A percentile compares a stretch with the other conserved stretches of the same genome.
phyloP scores from a whole-genome alignment of 1,284 basidiomycete genomes.

The Lignosus rhinocerotis region DNA sequence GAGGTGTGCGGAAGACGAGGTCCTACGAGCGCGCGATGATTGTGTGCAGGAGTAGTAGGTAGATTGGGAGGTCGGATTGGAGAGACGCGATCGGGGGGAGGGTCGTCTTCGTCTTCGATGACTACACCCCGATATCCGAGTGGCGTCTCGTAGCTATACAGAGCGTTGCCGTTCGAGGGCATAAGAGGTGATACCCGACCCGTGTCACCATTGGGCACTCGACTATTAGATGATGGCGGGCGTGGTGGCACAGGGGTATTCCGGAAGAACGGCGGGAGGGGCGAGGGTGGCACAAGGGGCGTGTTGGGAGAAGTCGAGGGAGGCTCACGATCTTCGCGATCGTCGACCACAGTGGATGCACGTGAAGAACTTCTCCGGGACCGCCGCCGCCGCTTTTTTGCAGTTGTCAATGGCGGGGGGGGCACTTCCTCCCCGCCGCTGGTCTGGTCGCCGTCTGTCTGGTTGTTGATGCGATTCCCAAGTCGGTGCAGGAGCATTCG shows the following conservation, averaged over 20 bases:
- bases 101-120: slow-evolving; percentile 69
- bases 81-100: slow-evolving; percentile 39
- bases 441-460: slow-evolving; percentile 59
- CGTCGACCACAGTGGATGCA: slow-evolving; percentile 55
- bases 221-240: slow-evolving; percentile 23
- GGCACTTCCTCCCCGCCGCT: slow-evolving; percentile 64
- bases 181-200: slow-evolving; percentile 21
- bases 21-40: slow-evolving; percentile 19
- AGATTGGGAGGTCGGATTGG: slow-evolving; percentile 35
- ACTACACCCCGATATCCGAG: slow-evolving; percentile 65
- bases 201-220: slow-evolving; percentile 31
- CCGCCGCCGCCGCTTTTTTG: slow-evolving; percentile 54
- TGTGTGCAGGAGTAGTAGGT: slow-evolving; percentile 37
- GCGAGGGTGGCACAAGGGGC: slow-evolving; percentile 55
- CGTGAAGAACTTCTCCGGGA: slow-evolving; percentile 57
- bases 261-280: slow-evolving; percentile 41
- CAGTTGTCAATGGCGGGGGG: slow-evolving; percentile 37
- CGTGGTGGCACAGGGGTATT: slow-evolving; percentile 30
- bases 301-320: slow-evolving; percentile 61
- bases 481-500: slow-evolving; percentile 63
- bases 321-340: slow-evolving; percentile 70
- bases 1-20: slow-evolving; percentile 48
- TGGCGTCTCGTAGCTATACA: slow-evolving; percentile 37
- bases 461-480: slow-evolving; percentile 56
- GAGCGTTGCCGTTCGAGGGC: slow-evolving; percentile 28